phyloP scores from a whole-genome alignment of 345 rosid species.

The Rhodamnia argentea region DNA sequence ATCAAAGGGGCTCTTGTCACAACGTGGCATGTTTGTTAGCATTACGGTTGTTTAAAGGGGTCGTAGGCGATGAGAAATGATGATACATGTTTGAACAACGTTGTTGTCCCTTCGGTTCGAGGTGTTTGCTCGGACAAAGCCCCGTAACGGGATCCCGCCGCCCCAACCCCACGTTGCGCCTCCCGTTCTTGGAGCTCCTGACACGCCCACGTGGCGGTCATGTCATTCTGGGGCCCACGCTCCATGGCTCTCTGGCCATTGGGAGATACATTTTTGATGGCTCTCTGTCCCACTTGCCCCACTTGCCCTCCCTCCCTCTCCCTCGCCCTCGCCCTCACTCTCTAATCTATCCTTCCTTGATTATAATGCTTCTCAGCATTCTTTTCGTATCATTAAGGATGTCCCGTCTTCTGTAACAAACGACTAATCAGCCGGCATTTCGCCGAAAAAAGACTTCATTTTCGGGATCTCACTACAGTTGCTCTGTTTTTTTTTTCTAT shows the following conservation, averaged over 20 bases:
- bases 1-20: not conserved
- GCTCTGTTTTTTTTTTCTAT: no score
- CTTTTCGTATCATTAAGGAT: not conserved
- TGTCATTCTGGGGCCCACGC: slow-evolving; percentile 27
- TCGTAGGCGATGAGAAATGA: no score
- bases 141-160: not conserved
- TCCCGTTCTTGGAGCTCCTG: slow-evolving; percentile 8
- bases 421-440: not conserved
- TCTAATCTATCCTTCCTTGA: not conserved
- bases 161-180: no score
- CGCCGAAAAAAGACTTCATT: no score
- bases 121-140: not conserved
- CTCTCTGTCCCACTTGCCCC: not conserved
- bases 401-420: not conserved
- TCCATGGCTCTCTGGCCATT: slow-evolving; percentile 8
- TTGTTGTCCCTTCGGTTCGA: not conserved
- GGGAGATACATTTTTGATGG: not conserved
- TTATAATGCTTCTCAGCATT: not conserved
- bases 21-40: not conserved
- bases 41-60: not conserved
- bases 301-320: not conserved
- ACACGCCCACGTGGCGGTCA: slow-evolving; percentile 58
- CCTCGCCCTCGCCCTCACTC: no score
- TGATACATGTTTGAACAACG: no score
- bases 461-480: no score